Percentiles rank a stretch among this genome's conserved stretches.
These are phyloP conservation scores for Penicillium parvum DNA, from an alignment of 495 filamentous ascomycete genomes.

Conservation along the genomic window DNA sequence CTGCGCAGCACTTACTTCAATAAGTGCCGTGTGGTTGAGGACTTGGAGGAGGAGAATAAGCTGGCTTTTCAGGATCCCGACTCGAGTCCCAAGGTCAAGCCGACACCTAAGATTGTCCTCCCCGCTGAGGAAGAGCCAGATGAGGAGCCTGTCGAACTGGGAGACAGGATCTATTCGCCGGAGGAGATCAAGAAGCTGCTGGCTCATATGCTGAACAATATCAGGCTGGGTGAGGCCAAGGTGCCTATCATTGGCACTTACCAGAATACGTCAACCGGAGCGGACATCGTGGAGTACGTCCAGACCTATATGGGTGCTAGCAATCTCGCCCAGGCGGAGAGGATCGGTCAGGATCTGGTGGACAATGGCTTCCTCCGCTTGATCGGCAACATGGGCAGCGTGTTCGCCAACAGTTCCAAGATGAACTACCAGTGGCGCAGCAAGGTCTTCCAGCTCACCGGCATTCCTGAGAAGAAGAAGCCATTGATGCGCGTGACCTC, in stretches of 20 bases:
- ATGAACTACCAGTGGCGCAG: constrained; percentile 97
- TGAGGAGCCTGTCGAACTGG: constrained; percentile 80
- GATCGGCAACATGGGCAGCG: constrained; percentile 89
- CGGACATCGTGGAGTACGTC: constrained; percentile 92
- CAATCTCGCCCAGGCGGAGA: constrained; percentile 83
- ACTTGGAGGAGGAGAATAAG: constrained; percentile 97
- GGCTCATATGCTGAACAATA: constrained; percentile 76
- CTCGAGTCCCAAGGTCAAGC: constrained; percentile 43
- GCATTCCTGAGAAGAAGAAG: constrained; percentile 82
- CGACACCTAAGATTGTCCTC: constrained; percentile 59
- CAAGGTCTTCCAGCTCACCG: constrained; percentile 81
- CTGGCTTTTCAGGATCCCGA: constrained; percentile 90
- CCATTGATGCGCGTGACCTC: constrained; percentile 67
- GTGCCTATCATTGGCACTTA: constrained; percentile 95
- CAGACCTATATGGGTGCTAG: constrained; percentile 81
- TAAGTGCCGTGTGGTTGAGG: constrained; percentile 93
- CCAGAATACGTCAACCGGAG: constrained; percentile 81
- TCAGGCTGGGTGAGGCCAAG: constrained; percentile 85
- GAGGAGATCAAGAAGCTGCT: constrained; percentile 89
- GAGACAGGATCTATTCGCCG: constrained; percentile 76
- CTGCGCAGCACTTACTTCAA: constrained; percentile 96
- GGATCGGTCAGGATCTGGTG: constrained; percentile 90
- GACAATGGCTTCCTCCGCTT: constrained; percentile 80
- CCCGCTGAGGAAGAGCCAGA: constrained; percentile 57
- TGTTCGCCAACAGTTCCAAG: constrained; percentile 94